Base-by-base conservation (phyloP, 176 grass and related monocot species). In the Phoenix roebelenii region DNA sequence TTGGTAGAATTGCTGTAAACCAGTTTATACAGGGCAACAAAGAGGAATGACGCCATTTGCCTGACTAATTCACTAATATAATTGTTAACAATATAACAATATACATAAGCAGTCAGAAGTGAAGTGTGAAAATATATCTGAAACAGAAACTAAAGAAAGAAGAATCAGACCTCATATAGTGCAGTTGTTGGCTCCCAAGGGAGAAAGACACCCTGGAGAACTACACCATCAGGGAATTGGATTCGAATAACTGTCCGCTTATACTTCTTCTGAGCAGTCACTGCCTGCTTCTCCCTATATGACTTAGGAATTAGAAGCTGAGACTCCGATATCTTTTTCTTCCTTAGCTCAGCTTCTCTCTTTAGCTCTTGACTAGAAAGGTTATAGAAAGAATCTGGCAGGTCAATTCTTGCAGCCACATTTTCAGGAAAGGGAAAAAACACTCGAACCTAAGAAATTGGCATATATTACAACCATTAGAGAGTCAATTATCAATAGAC, bases 221-320 rank as follows among this genome's bases (percentile, higher is more conserved):
- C 69, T 50, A 92, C 79, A 61, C 93, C 74, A 61, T 98, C 93
- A 44, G 93, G 93, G 70, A 98, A 98, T 59, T 98, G 87, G 69
- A 98, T 62, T 57, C 93, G 78, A 18, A 98, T 74, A 23, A 98
- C 55, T 65, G 78, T 69, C 70, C 80, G 66, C 24, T 78, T 88
- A 63, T 88, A 85, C 63, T 79, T 89, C 64, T 82, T 85, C 48
- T 75, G 77, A 72, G 81, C 66, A 67, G 87, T 79, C 49, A 88
- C 32, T 56, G 81, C 76, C 67, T 88, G 87, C 64, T 98, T 98
- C 76, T 92, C 93, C 64, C 75, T 76, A 58, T 85, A 98, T 49
- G 93, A 98, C 71, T 89, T 92, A 3, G 93, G 93, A 77, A 98
- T 78, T 25, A 98, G 52, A 62, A 98, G 64, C 22, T 83, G 76